Evolutionary conservation across 225 moss, liverwort and hornwort genomes (phyloP), one percentile per base, ranked within the genome.

Genomic region (Pseudoscleropodium purum): DNA sequence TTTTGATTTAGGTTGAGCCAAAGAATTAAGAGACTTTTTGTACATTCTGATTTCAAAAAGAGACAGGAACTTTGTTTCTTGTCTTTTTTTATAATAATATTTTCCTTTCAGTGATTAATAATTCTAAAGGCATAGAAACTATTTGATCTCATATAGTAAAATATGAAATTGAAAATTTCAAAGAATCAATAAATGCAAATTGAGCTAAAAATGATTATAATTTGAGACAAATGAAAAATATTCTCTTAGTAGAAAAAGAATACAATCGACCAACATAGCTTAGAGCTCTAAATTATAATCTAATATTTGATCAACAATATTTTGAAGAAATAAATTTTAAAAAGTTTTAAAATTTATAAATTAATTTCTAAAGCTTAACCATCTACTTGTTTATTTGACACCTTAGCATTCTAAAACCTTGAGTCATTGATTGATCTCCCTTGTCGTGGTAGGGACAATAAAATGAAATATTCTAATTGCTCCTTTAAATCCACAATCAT

Each of bases 221-320:
- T 37, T 68, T 69, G 69, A 69, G 2, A n/a, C 23, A 23, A 69
- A 69, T 21, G 18, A 23, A 68, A 68, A 68, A n/a, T 23, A 23
- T 23, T n/a, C 23, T n/a, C 23, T 23, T 2, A n/a, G 69, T 67
- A 1, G n/a, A 4, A 69, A n/a, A 7, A 24, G 4, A n/a, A n/a
- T n/a, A 69, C 3, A 21, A 2, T 7, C 68, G 23, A 36, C 0
- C 7, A 2, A 24, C 4, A 6, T n/a, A 69, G 7, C 7, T 4
- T 69, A n/a, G 2, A n/a, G 2, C 2, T 39, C 13, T 39, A 7
- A 24, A 13, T 39, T 39, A 4, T 39, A 39, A 13, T 24, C 7
- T 39, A 24, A 13, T 70, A 13, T 70, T 14, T 1, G 7, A 39
- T 39, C 24, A 70, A 13, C 1, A 39, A 24, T 70, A 4, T 39